phyloP scores from a whole-genome alignment of 2,329 filamentous ascomycete species.

The Aureobasidium sp. region DNA sequence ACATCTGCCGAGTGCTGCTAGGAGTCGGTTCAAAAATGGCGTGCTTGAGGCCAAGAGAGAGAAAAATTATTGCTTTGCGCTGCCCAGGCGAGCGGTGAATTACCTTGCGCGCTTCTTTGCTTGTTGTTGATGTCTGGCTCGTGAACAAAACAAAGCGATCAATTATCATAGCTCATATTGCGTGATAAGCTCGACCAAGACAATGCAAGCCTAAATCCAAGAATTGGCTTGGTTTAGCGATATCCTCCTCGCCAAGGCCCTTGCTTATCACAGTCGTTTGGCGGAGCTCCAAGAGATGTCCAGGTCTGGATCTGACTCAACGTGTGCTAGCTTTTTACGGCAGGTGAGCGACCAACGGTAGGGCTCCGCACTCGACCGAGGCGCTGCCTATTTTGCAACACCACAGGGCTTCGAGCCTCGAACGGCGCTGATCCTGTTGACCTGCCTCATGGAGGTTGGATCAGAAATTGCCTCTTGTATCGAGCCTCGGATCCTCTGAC shows the following conservation, averaged over 20 bases:
- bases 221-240: background rate
- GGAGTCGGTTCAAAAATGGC: background rate
- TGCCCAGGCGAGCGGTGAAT: background rate
- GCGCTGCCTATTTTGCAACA: background rate
- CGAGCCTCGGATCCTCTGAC: background rate
- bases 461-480: background rate
- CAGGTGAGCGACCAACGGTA: background rate
- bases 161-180: background rate
- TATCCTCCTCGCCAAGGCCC: no score
- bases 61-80: background rate
- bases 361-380: background rate
- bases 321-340: slow-evolving; percentile 2
- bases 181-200: slow-evolving; percentile 6
- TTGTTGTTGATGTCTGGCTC: background rate
- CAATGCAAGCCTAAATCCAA: background rate
- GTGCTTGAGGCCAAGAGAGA: background rate
- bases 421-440: slow-evolving; percentile 4
- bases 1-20: background rate
- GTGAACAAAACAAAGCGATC: background rate
- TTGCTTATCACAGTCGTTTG: slow-evolving; percentile 7
- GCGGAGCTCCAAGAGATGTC: background rate
- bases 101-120: background rate
- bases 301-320: slow-evolving; percentile 1
- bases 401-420: background rate
- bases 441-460: slow-evolving; percentile 1